phyloP scores from a whole-genome alignment of 148 eudicot genomes.

The Pharnaceum exiguum region DNA sequence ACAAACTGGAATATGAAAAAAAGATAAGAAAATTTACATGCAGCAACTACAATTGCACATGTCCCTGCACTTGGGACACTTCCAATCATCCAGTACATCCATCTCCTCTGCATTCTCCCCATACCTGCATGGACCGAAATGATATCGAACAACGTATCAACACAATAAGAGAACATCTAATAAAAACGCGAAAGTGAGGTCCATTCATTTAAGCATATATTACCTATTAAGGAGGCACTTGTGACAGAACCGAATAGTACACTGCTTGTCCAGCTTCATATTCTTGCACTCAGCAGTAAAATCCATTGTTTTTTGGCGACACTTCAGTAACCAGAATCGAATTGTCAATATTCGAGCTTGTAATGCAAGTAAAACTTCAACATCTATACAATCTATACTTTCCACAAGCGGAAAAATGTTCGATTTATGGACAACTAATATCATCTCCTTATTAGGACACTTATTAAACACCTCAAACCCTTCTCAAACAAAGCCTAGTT shows the following conservation, averaged over 20 bases:
- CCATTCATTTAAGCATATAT: not conserved
- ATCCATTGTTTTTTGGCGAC: slow-evolving; percentile 82
- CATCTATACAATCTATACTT: not conserved
- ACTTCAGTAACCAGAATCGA: slow-evolving; percentile 30
- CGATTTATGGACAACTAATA: too few relatives aligned
- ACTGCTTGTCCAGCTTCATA: slow-evolving; percentile 44
- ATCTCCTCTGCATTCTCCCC: slow-evolving; percentile 83
- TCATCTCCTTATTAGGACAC: too few relatives aligned
- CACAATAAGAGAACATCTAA: too few relatives aligned
- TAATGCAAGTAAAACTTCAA: too few relatives aligned
- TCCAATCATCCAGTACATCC: slow-evolving; percentile 50
- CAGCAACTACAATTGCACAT: slow-evolving; percentile 93
- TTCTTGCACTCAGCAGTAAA: slow-evolving; percentile 71
- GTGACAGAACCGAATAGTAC: slow-evolving; percentile 59
- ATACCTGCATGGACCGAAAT: slow-evolving; percentile 40
- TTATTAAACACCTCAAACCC: too few relatives aligned
- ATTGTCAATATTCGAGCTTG: too few relatives aligned
- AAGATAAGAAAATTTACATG: slow-evolving; percentile 40
- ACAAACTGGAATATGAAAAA: not conserved
- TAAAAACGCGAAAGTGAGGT: too few relatives aligned
- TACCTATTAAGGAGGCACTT: slow-evolving; percentile 88
- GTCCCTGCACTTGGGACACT: slow-evolving; percentile 83
- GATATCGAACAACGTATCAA: not conserved
- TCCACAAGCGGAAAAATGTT: too few relatives aligned
- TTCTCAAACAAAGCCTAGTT: too few relatives aligned